These are phyloP conservation scores for Plenodomus biglobosus DNA, from an alignment of 2,329 filamentous ascomycete species.

Conservation along the genomic window DNA sequence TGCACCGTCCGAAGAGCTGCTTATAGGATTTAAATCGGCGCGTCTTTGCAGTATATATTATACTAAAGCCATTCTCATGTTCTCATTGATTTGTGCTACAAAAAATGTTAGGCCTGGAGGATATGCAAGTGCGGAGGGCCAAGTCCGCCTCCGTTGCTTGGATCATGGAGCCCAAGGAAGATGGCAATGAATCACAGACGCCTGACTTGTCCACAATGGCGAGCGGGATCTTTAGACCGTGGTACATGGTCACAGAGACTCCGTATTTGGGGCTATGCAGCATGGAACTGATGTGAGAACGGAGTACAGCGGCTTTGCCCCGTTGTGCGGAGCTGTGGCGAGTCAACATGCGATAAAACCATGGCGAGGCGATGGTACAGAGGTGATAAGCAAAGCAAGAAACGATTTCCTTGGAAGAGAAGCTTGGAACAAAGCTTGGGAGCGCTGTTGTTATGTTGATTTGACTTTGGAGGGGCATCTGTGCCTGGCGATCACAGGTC, in stretches of 20 bases:
- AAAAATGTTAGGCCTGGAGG: slow-evolving; percentile 4
- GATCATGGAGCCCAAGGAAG: not conserved
- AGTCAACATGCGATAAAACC: slow-evolving; percentile 17
- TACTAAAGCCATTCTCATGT: slow-evolving; percentile 8
- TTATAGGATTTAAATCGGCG: not conserved
- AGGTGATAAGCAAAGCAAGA: slow-evolving; percentile 3
- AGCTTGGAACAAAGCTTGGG: slow-evolving; percentile 11
- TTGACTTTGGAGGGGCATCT: not conserved
- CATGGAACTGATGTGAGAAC: slow-evolving; percentile 15
- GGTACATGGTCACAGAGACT: slow-evolving; percentile 1
- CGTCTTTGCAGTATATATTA: slow-evolving; percentile 14
- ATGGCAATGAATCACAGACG: not conserved
- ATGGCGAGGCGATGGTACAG: slow-evolving; percentile 2
- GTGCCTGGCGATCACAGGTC: slow-evolving; percentile 12
- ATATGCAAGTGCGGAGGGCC: slow-evolving; percentile 20
- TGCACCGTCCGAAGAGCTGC: slow-evolving; percentile 8
- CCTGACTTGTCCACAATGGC: not conserved
- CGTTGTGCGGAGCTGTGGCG: slow-evolving; percentile 3
- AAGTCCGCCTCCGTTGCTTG: slow-evolving; percentile 19
- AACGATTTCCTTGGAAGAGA: slow-evolving; percentile 18
- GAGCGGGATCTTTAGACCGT: not conserved
- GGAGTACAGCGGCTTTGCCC: slow-evolving; percentile 8
- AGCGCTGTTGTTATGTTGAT: slow-evolving; percentile 6
- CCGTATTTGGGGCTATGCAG: slow-evolving; percentile 21
- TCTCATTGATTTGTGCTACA: slow-evolving; percentile 5